Percentiles rank a stretch among this genome's conserved stretches.
Evolutionary conservation across 2,329 filamentous ascomycete species (phyloP).

Genomic region (Pyricularia grisea): DNA sequence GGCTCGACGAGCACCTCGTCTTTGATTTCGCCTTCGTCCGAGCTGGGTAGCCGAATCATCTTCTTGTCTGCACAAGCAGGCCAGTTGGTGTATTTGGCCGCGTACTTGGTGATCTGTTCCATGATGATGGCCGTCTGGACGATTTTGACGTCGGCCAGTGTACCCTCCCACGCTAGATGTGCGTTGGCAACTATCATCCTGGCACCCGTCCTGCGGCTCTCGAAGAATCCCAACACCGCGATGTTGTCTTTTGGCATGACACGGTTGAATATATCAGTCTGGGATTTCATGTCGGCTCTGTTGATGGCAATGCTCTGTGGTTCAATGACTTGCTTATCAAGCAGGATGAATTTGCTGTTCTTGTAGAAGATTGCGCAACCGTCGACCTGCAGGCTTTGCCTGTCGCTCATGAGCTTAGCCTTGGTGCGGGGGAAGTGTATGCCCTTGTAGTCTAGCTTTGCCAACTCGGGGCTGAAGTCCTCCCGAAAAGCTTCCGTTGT

Average conservation of each 20-base stretch:
- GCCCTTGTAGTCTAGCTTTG: constrained; percentile 83
- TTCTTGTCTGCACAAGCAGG: constrained; percentile 74
- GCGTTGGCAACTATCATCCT: constrained; percentile 89
- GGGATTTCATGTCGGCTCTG: constrained; percentile 91
- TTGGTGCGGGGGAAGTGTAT: constrained; percentile 87
- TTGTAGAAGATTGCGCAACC: constrained; percentile 95
- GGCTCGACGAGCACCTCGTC: constrained; percentile 25
- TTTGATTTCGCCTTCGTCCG: constrained; percentile 23
- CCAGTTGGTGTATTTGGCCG: constrained; percentile 68
- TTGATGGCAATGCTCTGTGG: constrained; percentile 90
- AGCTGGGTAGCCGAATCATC: constrained; percentile 32
- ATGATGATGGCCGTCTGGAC: constrained; percentile 94
- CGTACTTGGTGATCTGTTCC: constrained; percentile 79
- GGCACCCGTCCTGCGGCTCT: constrained; percentile 83
- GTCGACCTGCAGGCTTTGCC: constrained; percentile 82
- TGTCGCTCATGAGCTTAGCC: constrained; percentile 84
- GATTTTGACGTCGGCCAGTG: constrained; percentile 85
- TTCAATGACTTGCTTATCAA: constrained; percentile 92
- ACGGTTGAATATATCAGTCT: constrained; percentile 95
- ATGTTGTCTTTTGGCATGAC: constrained; percentile 99
- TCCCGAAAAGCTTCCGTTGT: constrained; percentile 87
- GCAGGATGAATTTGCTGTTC: constrained; percentile 74
- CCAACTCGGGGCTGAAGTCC: constrained; percentile 79
- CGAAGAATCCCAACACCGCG: constrained; percentile 82
- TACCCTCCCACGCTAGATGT: constrained; percentile 91